phyloP scores from a whole-genome alignment of 768 basidiomycete species.

The Tylopilus plumbeoviolaceoides region DNA sequence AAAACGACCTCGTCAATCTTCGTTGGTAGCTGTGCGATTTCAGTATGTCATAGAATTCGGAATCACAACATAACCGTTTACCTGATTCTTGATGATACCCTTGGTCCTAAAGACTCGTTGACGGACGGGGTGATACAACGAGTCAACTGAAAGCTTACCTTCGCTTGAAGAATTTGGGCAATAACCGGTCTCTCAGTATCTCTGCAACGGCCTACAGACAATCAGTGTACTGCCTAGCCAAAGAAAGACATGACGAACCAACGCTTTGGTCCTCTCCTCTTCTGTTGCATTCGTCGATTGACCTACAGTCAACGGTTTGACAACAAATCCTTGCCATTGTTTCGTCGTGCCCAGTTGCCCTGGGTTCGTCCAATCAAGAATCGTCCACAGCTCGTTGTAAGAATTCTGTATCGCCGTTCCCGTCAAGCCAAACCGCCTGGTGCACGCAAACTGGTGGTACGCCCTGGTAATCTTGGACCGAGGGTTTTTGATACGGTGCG shows the following conservation, averaged over 20 bases:
- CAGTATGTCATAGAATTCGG: background rate
- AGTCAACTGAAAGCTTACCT: constrained; percentile 40
- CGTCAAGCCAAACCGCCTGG: constrained; percentile 78
- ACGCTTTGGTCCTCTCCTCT: constrained; percentile 53
- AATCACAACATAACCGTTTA: constrained; percentile 15
- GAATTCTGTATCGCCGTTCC: constrained; percentile 85
- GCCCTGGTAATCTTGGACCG: constrained; percentile 61
- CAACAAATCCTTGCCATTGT: constrained; percentile 77
- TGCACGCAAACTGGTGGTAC: constrained; percentile 65
- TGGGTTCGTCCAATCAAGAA: constrained; percentile 90
- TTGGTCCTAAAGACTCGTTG: constrained; percentile 52
- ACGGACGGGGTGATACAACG: background rate
- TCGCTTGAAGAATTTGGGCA: constrained; percentile 82
- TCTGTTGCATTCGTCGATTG: constrained; percentile 65
- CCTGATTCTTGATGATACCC: constrained; percentile 68
- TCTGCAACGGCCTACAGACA: constrained; percentile 49
- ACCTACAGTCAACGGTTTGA: constrained; percentile 60
- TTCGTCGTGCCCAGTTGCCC: constrained; percentile 64
- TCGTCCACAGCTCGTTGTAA: constrained; percentile 88
- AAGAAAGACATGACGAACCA: constrained; percentile 33
- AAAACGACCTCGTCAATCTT: constrained; percentile 93
- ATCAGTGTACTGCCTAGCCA: background rate
- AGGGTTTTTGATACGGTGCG: constrained; percentile 84
- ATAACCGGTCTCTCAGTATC: constrained; percentile 57
- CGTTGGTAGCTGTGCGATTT: constrained; percentile 59